Conservation (phyloP, 2,329 filamentous ascomycete species). For the Verruconis gallopava region DNA sequence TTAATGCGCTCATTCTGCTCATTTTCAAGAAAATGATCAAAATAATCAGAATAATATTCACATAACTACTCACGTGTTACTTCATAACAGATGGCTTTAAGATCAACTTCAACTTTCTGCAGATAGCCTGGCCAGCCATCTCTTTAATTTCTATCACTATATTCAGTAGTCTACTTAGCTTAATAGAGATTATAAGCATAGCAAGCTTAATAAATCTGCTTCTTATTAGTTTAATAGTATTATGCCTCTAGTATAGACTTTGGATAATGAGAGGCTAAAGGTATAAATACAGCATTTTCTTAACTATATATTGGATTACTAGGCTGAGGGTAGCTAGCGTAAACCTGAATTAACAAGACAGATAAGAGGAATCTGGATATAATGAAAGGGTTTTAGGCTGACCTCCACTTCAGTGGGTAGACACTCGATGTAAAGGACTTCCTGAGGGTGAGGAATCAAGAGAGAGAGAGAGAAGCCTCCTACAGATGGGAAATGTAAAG, state of each 20-base stretch:
- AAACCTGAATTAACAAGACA: conserved; percentile 34
- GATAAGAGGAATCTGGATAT: conserved; percentile 35
- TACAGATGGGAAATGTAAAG: too few species aligned
- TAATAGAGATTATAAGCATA: conserved; percentile 40
- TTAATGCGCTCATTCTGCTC: too few species aligned
- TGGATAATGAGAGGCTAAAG: conserved; percentile 37
- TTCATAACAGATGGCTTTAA: too few species aligned
- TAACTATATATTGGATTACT: conserved; percentile 36
- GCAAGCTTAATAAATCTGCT: conserved; percentile 38
- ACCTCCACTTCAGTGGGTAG: too few species aligned
- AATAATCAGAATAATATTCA: too few species aligned
- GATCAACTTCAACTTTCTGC: conserved; percentile 38
- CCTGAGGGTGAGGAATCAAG: too few species aligned
- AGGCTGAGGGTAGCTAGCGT: conserved; percentile 44
- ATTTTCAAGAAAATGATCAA: too few species aligned
- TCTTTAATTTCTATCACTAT: conserved; percentile 43
- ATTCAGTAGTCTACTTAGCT: conserved; percentile 41
- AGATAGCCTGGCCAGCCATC: conserved; percentile 39
- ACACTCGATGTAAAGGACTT: too few species aligned
- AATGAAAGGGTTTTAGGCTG: too few species aligned
- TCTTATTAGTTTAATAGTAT: conserved; percentile 48
- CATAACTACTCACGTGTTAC: too few species aligned
- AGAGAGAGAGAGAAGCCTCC: too few species aligned
- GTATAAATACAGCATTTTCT: conserved; percentile 33
- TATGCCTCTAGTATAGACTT: conserved; percentile 41